Evolutionary conservation across 441 rosid species (phyloP), one percentile per base, ranked within the genome.

Genomic region (Bruguiera hainesii): DNA sequence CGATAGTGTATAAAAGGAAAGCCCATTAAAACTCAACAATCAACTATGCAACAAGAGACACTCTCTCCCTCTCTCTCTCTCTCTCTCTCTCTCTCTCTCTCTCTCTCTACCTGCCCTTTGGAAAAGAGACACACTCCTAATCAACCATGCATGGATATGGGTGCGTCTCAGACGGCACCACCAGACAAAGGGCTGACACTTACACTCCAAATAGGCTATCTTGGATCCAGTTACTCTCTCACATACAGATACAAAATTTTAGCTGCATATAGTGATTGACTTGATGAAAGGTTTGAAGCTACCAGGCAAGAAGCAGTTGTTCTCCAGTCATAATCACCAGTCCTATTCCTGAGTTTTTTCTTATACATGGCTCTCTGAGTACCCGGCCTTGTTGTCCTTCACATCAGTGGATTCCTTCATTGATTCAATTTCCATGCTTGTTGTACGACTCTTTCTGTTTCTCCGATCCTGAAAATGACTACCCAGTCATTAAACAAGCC

Each of bases 381-480:
- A 79, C 49, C 70, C 79, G 2, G 42, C 76, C 62, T 73, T 77
- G 74, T 53, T 77, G 74, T 53, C 74, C 75, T 83, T 83, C 31
- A 58, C 48, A 2, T 69, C 83, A 1, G 56, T 78, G 64, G 82
- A 72, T 58, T 83, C 95, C 66, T 86, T 88, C 71, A 81, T 65
- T 42, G 87, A 87, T 56, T 86, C 90, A 1, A 87, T 87, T 73
- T 92, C 99, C 92, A 89, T 87, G 82, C 97, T 89, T 20, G 79
- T 75, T 39, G 93, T 84, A 26, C 89, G 88, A 68, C 88, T 85
- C 73, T 79, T 89, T 64, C 96, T 77, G 72, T 82, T 86, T 78
- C 97, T 89, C 60, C 98, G 82, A 65, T 88, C 92, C 98, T 94
- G 82, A 77, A 37, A 37, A 53, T 60, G 4, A 21, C 3, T 23